Conservation (phyloP, 306 rosid genomes). For the Glycine soja region DNA sequence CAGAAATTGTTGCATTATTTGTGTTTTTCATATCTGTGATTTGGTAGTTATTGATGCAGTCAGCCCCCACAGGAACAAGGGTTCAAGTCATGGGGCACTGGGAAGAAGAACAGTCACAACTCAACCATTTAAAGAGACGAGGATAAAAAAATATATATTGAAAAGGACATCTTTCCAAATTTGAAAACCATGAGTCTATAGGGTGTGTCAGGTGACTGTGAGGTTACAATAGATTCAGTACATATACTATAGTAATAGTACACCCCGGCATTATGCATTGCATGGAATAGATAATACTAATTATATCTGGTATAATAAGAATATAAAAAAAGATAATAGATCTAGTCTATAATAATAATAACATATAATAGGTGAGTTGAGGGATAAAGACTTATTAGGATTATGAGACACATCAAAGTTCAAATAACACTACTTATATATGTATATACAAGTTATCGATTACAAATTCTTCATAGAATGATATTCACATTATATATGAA, state of each 20-base stretch:
- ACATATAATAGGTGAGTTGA: no score
- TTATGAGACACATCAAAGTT: no score
- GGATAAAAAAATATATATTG: not conserved
- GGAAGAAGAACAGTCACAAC: not conserved
- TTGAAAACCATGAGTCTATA: constrained; percentile 20
- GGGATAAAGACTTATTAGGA: no score
- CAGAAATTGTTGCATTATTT: not conserved
- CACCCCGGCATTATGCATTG: not conserved
- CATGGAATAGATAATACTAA: not conserved
- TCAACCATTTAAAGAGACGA: not conserved
- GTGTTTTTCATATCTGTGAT: not conserved
- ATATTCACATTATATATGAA: no score
- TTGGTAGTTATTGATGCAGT: not conserved
- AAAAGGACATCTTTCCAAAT: constrained; percentile 30
- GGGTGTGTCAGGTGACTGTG: constrained; percentile 22
- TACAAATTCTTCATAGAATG: no score
- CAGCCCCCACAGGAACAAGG: constrained; percentile 20
- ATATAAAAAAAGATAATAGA: no score
- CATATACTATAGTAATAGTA: not conserved
- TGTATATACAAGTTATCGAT: no score
- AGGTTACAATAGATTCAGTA: constrained; percentile 8
- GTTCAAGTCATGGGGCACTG: not conserved
- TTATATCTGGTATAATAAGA: no score
- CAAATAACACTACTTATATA: no score
- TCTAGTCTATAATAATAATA: no score